Base-by-base conservation (phyloP, 352 stramenopile species). In the Phytophthora cactorum region DNA sequence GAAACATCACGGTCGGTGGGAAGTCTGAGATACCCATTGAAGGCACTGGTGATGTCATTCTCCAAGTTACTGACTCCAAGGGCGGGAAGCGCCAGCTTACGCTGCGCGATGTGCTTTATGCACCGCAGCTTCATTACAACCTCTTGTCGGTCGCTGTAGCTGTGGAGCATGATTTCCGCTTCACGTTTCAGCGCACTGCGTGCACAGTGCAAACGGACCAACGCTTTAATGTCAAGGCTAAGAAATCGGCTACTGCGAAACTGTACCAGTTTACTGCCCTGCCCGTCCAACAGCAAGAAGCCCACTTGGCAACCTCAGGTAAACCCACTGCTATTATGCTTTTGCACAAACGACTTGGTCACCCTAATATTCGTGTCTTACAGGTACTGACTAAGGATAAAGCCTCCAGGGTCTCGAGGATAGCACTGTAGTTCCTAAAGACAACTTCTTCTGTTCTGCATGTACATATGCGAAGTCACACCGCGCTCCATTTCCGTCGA, bases 401-500 rank as follows among this genome's bases (percentile, higher is more conserved):
- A 22, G 17, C 17, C 17, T 22, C 0, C 17, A 22, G 17, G 17
- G 17, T 22, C 17, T 22, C 17, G 17, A 22, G 17, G 17, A 22
- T 22, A 22, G 17, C 17, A 22, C 17, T 22, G 17, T 22, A 22
- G 17, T 22, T 22, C 17, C 17, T 22, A 22, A 22, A 27, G 41
- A 27, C n/a, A 27, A 12, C 28, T 47, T 47, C 41, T 47, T 28
- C 27, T 47, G 41, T 15, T 47, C 41, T 25, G 44, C 22, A 50
- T 50, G 44, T 31, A 50, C 44, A n/a, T 50, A 50, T 17, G 44
- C 44, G 22, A 50, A 50, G 44, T 50, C 44, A 31, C 44, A 50
- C 22, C 44, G 44, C 44, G 44, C 22, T 50, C 17, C 17, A 50
- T 50, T 50, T 22, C 44, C 44, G 31, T 50, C 44, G 32, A 31